phyloP scores from a whole-genome alignment of 805 yeast genomes.

The Metschnikowia anglica region DNA sequence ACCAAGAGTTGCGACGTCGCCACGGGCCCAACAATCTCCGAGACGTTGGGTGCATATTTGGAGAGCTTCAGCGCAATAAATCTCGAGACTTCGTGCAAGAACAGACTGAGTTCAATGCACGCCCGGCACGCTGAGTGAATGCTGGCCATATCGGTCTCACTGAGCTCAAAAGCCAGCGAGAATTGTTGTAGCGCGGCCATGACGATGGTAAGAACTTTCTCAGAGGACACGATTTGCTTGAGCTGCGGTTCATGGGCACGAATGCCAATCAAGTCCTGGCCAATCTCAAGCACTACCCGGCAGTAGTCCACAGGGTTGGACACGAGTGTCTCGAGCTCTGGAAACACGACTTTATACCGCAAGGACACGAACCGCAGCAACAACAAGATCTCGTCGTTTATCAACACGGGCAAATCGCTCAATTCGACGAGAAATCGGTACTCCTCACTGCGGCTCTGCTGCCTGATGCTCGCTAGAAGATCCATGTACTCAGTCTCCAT shows the following conservation, averaged over 20 bases:
- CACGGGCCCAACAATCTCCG: constrained; percentile 67
- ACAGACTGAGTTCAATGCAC: constrained; percentile 44
- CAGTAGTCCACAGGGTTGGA: constrained; percentile 64
- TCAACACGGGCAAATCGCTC: constrained; percentile 53
- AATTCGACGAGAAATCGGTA: constrained; percentile 51
- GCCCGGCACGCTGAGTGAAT: constrained; percentile 48
- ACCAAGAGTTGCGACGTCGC: constrained; percentile 74
- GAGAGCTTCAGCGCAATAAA: constrained; percentile 59
- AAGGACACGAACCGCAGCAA: constrained; percentile 50
- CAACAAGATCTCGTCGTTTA: constrained; percentile 52
- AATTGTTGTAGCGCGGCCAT: constrained; percentile 64
- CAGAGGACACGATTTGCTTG: constrained; percentile 50
- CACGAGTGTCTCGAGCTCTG: constrained; percentile 66
- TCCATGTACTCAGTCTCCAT: constrained; percentile 33
- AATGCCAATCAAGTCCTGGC: constrained; percentile 43
- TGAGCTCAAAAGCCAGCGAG: constrained; percentile 11
- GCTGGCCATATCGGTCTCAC: constrained; percentile 33
- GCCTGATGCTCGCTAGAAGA: constrained; percentile 29
- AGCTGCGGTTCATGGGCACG: constrained; percentile 35
- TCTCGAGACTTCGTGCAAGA: constrained; percentile 44
- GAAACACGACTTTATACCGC: constrained; percentile 60
- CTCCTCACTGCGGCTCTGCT: constrained; percentile 36
- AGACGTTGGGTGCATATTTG: constrained; percentile 74
- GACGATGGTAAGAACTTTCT: constrained; percentile 66
- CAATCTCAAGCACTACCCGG: constrained; percentile 48